Conservation (phyloP, 371 early-diverging fungal genomes). For the Rhizomucor pusillus region DNA sequence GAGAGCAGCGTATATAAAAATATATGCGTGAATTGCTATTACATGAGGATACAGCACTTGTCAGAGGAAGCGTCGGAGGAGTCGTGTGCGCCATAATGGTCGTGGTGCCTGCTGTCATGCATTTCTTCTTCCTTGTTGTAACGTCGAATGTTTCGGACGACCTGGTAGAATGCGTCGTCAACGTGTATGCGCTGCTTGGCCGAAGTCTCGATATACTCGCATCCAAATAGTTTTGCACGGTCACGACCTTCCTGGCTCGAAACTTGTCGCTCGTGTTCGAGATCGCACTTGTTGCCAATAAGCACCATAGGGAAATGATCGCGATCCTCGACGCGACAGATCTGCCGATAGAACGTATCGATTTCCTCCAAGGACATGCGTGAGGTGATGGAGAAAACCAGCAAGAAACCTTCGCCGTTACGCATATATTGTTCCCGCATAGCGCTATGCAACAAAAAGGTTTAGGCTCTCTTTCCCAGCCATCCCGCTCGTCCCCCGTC, state of each 20-base stretch:
- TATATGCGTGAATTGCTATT: background rate
- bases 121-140: constrained; percentile 64
- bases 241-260: constrained; percentile 73
- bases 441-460: constrained; percentile 48
- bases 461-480: background rate
- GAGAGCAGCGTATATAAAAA: too few relatives aligned
- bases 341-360: constrained; percentile 70
- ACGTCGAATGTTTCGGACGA: constrained; percentile 86
- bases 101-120: constrained; percentile 14
- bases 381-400: constrained; percentile 72
- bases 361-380: constrained; percentile 81
- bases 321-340: constrained; percentile 79
- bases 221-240: constrained; percentile 71
- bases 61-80: constrained; percentile 19
- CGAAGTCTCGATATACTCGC: constrained; percentile 87
- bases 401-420: constrained; percentile 51
- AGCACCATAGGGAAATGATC: constrained; percentile 86
- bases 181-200: constrained; percentile 89
- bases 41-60: constrained; percentile 32
- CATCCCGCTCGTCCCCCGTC: background rate
- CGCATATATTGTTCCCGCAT: constrained; percentile 83
- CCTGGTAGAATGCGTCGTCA: constrained; percentile 83
- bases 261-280: constrained; percentile 71
- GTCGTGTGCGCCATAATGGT: constrained; percentile 16
- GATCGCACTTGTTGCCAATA: constrained; percentile 95